These are phyloP conservation scores for Pachyrhizus erosus DNA, from an alignment of 306 rosid genomes.

Conservation along the genomic window DNA sequence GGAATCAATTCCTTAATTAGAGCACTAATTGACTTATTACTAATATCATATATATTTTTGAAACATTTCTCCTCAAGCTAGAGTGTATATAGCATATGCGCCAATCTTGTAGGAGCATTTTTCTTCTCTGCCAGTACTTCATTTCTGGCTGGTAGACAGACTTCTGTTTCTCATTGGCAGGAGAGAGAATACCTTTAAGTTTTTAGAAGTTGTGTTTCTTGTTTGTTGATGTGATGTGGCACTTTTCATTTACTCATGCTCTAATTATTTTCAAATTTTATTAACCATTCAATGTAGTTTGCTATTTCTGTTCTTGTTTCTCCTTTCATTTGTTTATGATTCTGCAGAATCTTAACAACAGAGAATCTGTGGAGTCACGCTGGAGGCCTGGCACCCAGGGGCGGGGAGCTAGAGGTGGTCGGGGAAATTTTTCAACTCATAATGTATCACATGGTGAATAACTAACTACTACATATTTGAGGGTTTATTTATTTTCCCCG, in stretches of 20 bases:
- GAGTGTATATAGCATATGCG: background rate
- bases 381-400: constrained; percentile 84
- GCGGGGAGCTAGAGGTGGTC: constrained; percentile 82
- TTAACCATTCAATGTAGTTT: constrained; percentile 6
- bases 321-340: constrained; percentile 28
- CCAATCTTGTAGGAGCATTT: background rate
- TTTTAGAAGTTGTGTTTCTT: constrained; percentile 24
- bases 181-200: constrained; percentile 22
- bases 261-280: constrained; percentile 1
- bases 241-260: constrained; percentile 9
- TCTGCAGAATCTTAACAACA: constrained; percentile 78
- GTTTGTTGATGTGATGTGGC: constrained; percentile 14
- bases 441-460: constrained; percentile 69
- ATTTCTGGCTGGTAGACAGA: constrained; percentile 1
- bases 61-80: background rate
- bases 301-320: constrained; percentile 36
- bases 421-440: constrained; percentile 68
- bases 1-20: constrained; percentile 1
- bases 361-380: constrained; percentile 74
- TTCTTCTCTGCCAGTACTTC: constrained; percentile 10
- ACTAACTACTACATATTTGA: constrained; percentile 22
- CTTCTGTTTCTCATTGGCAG: constrained; percentile 22
- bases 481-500: constrained; percentile 15
- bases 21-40: background rate
- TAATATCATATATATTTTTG: background rate